Evolutionary conservation across 1,284 basidiomycete genomes (phyloP), one percentile per base, ranked within the genome.

Genomic region (Puccinia coronata): DNA sequence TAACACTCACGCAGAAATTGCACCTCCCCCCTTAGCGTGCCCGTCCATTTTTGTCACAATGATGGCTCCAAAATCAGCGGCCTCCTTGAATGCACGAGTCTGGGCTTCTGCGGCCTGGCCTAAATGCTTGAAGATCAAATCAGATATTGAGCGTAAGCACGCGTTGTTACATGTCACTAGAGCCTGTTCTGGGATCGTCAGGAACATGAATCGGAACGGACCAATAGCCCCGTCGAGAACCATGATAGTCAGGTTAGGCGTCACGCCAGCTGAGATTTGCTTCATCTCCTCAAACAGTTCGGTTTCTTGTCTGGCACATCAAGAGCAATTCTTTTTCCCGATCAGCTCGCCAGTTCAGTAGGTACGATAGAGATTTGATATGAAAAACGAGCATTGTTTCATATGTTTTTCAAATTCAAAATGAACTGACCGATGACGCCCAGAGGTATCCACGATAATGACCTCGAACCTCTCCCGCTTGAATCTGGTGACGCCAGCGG

Each of bases 11-110:
- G 96, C 96, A 69, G 97, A 99, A 83, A 99, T 99, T 49, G 97
- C 97, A 82, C 97, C 97, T 87, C 97, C 97, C 83, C 97, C 97
- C 87, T 98, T 99, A 0, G 97, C 97, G 86, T 99, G 97, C 8
- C 97, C 97, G 85, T 99, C 97, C 90, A 99, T 95, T 88, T 99
- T 99, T 31, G 97, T 99, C 25, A 99, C 96, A 83, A 99, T 97
- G 84, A 99, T 99, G 0, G 96, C 96, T 84, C 96, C 97, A 86
- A 98, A 99, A 85, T 97, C 92, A 20, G 96, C 93, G 83, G 93
- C 95, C 83, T 98, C 95, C 87, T 99, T 99, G 90, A 99, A 99
- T 0, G 97, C 97, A 55, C 91, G 90, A 86, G 92, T 93, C 86
- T 99, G 97, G 3, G 93, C 92, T 86, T 99, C 97, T 31, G 96